Evolutionary conservation across 1,284 basidiomycete genomes (phyloP).

Genomic region (Cutaneotrichosporon dermatis): DNA sequence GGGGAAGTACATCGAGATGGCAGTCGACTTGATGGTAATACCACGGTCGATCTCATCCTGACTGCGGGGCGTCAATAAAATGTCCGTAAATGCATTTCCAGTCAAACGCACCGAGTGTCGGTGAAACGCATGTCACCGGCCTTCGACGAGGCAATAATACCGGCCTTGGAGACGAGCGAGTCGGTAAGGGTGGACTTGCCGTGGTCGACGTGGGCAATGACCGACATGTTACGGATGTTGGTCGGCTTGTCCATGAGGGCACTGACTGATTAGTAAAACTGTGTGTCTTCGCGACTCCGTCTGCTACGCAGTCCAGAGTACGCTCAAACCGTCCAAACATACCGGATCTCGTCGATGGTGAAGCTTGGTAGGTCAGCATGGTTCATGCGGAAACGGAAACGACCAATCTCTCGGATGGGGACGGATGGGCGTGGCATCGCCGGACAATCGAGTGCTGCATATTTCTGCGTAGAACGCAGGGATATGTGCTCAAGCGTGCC

Average conservation of each 20-base stretch:
- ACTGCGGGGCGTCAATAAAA: constrained; percentile 53
- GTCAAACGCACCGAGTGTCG: constrained; percentile 63
- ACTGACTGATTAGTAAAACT: constrained; percentile 1
- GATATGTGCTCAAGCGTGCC: too few species aligned
- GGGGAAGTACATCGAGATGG: constrained; percentile 99
- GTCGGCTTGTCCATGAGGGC: constrained; percentile 35
- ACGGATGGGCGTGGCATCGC: too few species aligned
- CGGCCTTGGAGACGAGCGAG: constrained; percentile 98
- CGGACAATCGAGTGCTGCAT: too few species aligned
- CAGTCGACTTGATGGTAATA: constrained; percentile 99
- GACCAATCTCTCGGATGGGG: too few species aligned
- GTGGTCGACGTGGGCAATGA: constrained; percentile 98
- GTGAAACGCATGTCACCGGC: constrained; percentile 97
- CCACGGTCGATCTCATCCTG: constrained; percentile 99
- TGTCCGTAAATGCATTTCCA: background rate
- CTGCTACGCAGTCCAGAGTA: too few species aligned
- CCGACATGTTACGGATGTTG: constrained; percentile 84
- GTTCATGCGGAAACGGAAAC: too few species aligned
- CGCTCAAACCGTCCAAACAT: constrained; percentile 6
- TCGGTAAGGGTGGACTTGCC: constrained; percentile 99
- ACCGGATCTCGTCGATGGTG: constrained; percentile 70
- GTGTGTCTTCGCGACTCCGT: too few species aligned
- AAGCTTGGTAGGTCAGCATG: too few species aligned
- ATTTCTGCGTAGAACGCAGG: too few species aligned
- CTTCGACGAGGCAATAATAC: constrained; percentile 94